A percentile compares a stretch with the other conserved stretches of the same genome.
These are phyloP conservation scores for Neurospora sp. DNA, from an alignment of 495 filamentous ascomycete genomes.

Conservation along the genomic window DNA sequence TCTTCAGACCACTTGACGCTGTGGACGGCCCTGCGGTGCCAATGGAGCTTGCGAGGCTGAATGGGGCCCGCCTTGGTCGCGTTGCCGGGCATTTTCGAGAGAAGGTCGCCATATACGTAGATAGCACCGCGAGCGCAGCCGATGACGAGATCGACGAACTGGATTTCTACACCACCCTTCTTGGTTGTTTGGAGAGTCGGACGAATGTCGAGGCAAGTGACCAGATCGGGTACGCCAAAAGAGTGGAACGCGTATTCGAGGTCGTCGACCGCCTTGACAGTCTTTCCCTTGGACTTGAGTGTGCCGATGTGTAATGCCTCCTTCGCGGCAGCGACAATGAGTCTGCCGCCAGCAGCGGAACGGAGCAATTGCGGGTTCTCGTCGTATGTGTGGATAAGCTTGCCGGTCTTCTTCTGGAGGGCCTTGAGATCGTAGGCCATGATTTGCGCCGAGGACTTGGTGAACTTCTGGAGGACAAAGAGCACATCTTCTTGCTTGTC, in stretches of 20 bases:
- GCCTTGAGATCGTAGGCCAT: slow-evolving; percentile 28
- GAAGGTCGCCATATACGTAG: slow-evolving; percentile 63
- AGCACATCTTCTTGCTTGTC: slow-evolving; percentile 30
- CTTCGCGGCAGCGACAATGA: slow-evolving; percentile 30
- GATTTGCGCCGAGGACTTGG: slow-evolving; percentile 23
- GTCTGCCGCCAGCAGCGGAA: slow-evolving; percentile 14
- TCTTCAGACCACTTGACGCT: slow-evolving; percentile 81
- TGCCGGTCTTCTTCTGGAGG: slow-evolving; percentile 11
- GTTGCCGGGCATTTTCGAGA: slow-evolving; percentile 39
- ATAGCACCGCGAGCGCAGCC: slow-evolving; percentile 68
- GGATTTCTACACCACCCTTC: slow-evolving; percentile 23
- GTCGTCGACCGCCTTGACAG: slow-evolving; percentile 18
- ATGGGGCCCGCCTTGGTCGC: slow-evolving; percentile 25
- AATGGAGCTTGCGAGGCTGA: slow-evolving; percentile 61
- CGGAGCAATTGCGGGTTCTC: slow-evolving; percentile 24
- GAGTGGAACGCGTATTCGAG: slow-evolving; percentile 39
- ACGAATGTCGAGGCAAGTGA: slow-evolving; percentile 48
- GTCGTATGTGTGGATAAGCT: slow-evolving; percentile 21
- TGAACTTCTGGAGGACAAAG: slow-evolving; percentile 27
- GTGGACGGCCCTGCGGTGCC: slow-evolving; percentile 77
- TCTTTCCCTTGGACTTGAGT: slow-evolving; percentile 12
- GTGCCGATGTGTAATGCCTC: slow-evolving; percentile 28
- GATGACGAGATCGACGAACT: slow-evolving; percentile 56
- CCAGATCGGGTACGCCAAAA: slow-evolving; percentile 41
- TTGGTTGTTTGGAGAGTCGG: slow-evolving; percentile 17